phyloP scores from a whole-genome alignment of 2,329 filamentous ascomycete species.

The Chaetothyriales sp. region DNA sequence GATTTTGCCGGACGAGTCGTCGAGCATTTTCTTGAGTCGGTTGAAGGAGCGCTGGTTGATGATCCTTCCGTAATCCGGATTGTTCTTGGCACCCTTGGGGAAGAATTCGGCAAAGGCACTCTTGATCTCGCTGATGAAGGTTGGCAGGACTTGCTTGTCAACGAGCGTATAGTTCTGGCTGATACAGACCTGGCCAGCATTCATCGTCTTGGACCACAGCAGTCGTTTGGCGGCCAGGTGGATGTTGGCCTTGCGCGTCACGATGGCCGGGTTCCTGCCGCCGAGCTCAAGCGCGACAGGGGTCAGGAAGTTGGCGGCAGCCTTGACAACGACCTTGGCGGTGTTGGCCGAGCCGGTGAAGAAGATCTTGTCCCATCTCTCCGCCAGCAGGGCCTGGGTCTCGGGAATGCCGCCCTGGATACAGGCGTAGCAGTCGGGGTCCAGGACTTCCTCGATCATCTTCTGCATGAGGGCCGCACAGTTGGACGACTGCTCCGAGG shows the following conservation, averaged over 20 bases:
- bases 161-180: conserved; percentile 86
- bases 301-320: conserved; percentile 77
- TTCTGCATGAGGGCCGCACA: conserved; percentile 67
- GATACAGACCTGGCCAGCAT: conserved; percentile 83
- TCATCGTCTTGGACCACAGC: conserved; percentile 76
- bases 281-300: conserved; percentile 83
- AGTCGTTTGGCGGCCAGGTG: conserved; percentile 69
- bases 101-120: conserved; percentile 62
- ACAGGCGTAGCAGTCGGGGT: conserved; percentile 60
- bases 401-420: conserved; percentile 72
- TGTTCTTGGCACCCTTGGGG: conserved; percentile 65
- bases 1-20: conserved; percentile 68
- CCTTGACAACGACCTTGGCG: conserved; percentile 76
- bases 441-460: conserved; percentile 62
- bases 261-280: conserved; percentile 79
- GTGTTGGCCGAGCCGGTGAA: conserved; percentile 75
- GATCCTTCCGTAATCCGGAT: conserved; percentile 65
- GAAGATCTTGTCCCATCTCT: conserved; percentile 97
- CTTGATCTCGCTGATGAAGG: conserved; percentile 63
- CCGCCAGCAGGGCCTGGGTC: conserved; percentile 65
- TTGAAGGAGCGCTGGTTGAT: conserved; percentile 67
- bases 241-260: conserved; percentile 71
- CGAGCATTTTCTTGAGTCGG: conserved; percentile 83
- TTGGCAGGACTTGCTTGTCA: conserved; percentile 56
- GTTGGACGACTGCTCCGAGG: conserved; percentile 66